Base-by-base conservation (phyloP, 345 rosid species). In the Acer saccharum region DNA sequence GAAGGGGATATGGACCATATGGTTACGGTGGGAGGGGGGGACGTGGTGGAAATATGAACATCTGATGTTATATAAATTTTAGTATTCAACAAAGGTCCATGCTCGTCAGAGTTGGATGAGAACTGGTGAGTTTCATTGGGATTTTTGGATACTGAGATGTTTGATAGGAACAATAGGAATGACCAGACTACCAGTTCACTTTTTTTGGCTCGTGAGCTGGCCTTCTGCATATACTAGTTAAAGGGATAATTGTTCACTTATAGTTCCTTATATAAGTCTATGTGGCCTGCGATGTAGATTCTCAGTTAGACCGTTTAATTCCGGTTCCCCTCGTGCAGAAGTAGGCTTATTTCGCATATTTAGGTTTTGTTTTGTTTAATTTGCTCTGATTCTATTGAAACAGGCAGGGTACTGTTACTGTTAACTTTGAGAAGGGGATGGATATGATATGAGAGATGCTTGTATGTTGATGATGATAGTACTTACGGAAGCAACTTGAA, bases 1-100 rank as follows among this genome's bases (percentile, higher is more conserved):
- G 81, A 73, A 81, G 80, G 41, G 82, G 82, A 69, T 82, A 75
- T 29, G 32, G 32, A 29, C 32, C 32, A 29, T 29, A 29, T 77
- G 85, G 79, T 63, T 77, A 79, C 48, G 78, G 80, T 79, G 82
- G 80, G 35, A 79, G 85, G 78, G 85, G 85, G 78, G 85, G 85
- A 27, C 73, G 7, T 68, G 76, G 79, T 41, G 35, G 78, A 29
- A 35, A 81, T 67, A 68, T 66, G 74, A 57, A 58, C 68, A 52
- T n/a, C 58, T 85, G 60, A 82, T 65, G 78, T 60, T 20, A 1
- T 32, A 25, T 46, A 70, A 71, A 16, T 74, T 25, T 78, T 71
- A 61, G 58, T 65, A 29, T 55, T 63, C 39, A 25, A 46, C n/a
- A 12, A 60, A 50, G 46, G 41, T 58, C 71, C 69, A 29, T 44